Conservation (phyloP, 1,139 yeast genomes). For the Sugiyamaella xylanicola region DNA sequence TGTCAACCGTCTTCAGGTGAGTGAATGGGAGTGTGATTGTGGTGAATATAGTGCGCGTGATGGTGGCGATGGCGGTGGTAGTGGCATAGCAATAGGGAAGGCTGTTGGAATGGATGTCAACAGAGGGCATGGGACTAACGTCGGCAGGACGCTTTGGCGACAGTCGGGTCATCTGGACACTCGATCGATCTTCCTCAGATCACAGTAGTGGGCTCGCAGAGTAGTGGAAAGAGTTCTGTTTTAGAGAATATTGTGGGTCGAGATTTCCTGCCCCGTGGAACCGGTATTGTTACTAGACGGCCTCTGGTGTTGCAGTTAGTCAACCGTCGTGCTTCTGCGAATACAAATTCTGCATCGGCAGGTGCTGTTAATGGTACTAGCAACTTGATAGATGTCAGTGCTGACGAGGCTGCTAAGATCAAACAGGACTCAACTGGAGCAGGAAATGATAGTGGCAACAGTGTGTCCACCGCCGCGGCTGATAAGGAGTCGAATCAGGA, state of each 20-base stretch:
- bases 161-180: conserved; percentile 63
- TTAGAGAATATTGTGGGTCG: conserved; percentile 93
- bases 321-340: conserved; percentile 55
- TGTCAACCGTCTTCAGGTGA: conserved; percentile 69
- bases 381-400: conserved; percentile 4
- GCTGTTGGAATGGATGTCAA: too few relatives aligned
- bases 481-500: conserved; percentile 71
- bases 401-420: background rate
- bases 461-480: conserved; percentile 23
- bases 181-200: conserved; percentile 85
- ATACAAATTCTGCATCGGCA: too few relatives aligned
- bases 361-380: conserved; percentile 4
- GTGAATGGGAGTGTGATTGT: conserved; percentile 11
- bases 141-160: conserved; percentile 87
- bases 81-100: too few relatives aligned
- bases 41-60: too few relatives aligned
- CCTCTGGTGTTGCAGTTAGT: conserved; percentile 83
- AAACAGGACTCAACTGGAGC: too few relatives aligned
- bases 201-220: conserved; percentile 95
- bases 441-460: conserved; percentile 25
- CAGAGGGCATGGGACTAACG: conserved; percentile 46
- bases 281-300: conserved; percentile 94
- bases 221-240: conserved; percentile 92
- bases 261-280: conserved; percentile 92
- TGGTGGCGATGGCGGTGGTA: too few relatives aligned